Evolutionary conservation across 140 eudicot species (phyloP).

Genomic region (Ambrosia hybrid): DNA sequence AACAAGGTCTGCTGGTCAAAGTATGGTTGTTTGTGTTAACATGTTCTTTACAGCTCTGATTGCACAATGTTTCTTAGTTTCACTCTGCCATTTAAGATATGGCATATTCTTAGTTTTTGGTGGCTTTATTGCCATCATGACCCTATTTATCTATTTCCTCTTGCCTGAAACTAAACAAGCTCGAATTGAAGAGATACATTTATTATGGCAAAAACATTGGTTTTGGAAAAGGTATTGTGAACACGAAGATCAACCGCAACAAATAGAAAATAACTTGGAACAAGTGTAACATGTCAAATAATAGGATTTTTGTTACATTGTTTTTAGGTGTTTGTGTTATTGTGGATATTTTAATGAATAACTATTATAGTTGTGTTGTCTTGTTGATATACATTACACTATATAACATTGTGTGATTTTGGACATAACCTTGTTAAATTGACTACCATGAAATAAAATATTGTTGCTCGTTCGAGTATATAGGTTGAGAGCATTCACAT

Average conservation of each 20-base stretch:
- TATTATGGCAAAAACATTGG: constrained; percentile 72
- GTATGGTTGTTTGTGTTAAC: constrained; percentile 85
- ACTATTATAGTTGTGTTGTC: too few species aligned
- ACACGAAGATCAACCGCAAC: constrained; percentile 31
- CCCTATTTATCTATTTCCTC: constrained; percentile 59
- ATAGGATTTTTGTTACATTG: background rate
- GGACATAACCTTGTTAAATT: too few species aligned
- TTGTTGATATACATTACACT: too few species aligned
- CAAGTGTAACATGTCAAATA: background rate
- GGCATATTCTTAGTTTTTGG: constrained; percentile 87
- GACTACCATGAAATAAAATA: too few species aligned
- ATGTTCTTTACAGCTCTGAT: constrained; percentile 82
- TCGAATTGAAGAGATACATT: constrained; percentile 84
- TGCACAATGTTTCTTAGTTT: constrained; percentile 81
- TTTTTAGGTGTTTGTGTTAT: constrained; percentile 1
- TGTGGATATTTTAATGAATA: constrained; percentile 11
- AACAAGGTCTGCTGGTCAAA: constrained; percentile 95
- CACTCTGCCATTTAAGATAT: constrained; percentile 74
- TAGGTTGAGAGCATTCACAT: too few species aligned
- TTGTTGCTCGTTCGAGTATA: too few species aligned
- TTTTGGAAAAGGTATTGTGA: constrained; percentile 71
- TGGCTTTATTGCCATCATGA: constrained; percentile 59
- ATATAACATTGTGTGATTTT: too few species aligned
- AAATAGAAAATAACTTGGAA: constrained; percentile 24
- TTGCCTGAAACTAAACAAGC: constrained; percentile 95